phyloP scores from a whole-genome alignment of 2,329 filamentous ascomycete genomes.

The Exophiala aquamarina region DNA sequence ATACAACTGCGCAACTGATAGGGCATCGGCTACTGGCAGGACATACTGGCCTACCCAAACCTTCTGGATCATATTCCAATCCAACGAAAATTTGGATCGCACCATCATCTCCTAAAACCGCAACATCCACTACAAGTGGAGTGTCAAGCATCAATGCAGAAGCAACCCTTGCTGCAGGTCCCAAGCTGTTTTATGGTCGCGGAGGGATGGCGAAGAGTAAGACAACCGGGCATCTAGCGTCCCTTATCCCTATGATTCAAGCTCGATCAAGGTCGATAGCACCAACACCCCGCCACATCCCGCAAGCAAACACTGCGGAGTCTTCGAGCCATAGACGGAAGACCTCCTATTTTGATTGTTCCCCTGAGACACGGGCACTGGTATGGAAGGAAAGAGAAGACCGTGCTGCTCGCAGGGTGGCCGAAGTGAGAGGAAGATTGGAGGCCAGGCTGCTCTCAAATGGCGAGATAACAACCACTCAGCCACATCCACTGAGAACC shows the following conservation, averaged over 20 bases:
- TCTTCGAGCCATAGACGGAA: slow-evolving; percentile 2
- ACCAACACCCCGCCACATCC: slow-evolving; percentile 3
- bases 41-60: no score
- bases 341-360: slow-evolving; percentile 16
- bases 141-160: slow-evolving; percentile 22
- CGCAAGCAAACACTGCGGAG: neutral
- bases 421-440: slow-evolving; percentile 9
- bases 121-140: slow-evolving; percentile 14
- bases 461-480: no score
- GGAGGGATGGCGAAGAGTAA: slow-evolving; percentile 23
- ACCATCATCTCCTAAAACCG: slow-evolving; percentile 7
- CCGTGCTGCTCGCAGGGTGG: slow-evolving; percentile 8
- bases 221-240: slow-evolving; percentile 23
- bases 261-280: slow-evolving; percentile 4
- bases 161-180: slow-evolving; percentile 7
- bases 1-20: neutral
- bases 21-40: no score
- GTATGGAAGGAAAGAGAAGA: slow-evolving; percentile 14
- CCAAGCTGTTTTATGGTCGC: slow-evolving; percentile 14
- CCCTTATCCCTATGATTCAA: slow-evolving; percentile 14
- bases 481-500: no score
- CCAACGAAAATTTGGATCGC: slow-evolving; percentile 2
- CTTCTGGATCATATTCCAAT: neutral
- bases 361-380: slow-evolving; percentile 12
- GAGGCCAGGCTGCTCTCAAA: neutral